These are phyloP conservation scores for Penicillium expansum DNA, from an alignment of 2,329 filamentous ascomycete genomes.

Conservation along the genomic window DNA sequence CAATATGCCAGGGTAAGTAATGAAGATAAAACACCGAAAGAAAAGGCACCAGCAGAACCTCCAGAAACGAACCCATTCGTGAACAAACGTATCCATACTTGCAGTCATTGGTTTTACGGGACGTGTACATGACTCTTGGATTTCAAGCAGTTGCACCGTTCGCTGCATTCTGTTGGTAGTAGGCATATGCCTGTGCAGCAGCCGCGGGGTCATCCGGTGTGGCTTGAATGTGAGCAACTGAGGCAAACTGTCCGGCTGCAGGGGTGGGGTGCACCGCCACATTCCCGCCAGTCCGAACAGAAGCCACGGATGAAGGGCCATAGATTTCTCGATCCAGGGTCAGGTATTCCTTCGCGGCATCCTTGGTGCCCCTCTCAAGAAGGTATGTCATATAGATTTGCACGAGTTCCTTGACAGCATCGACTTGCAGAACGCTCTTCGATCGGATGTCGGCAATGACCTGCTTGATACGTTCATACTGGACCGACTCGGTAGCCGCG, in stretches of 20 bases:
- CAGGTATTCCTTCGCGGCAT: slow-evolving; percentile 83
- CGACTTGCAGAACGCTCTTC: slow-evolving; percentile 66
- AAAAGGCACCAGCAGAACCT: neutral
- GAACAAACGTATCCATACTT: slow-evolving; percentile 11
- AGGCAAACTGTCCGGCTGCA: slow-evolving; percentile 2
- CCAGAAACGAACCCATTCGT: slow-evolving; percentile 8
- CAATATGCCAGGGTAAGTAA: slow-evolving; percentile 15
- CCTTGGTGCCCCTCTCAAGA: slow-evolving; percentile 75
- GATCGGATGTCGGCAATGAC: slow-evolving; percentile 73
- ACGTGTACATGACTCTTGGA: neutral
- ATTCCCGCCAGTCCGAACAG: slow-evolving; percentile 31
- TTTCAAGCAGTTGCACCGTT: slow-evolving; percentile 27
- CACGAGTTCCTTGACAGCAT: slow-evolving; percentile 71
- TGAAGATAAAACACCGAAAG: slow-evolving; percentile 8
- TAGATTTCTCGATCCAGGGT: slow-evolving; percentile 81
- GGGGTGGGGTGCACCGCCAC: slow-evolving; percentile 12
- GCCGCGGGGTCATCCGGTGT: slow-evolving; percentile 16
- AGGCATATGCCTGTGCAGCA: slow-evolving; percentile 28
- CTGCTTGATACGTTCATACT: slow-evolving; percentile 72
- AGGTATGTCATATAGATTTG: slow-evolving; percentile 80
- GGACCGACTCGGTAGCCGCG: slow-evolving; percentile 60
- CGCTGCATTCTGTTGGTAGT: slow-evolving; percentile 32
- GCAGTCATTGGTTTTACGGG: slow-evolving; percentile 7
- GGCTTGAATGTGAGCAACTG: slow-evolving; percentile 5
- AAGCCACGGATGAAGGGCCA: slow-evolving; percentile 53